Base-by-base conservation (phyloP, 2,329 filamentous ascomycete genomes). In the Diaporthe citriasiana region DNA sequence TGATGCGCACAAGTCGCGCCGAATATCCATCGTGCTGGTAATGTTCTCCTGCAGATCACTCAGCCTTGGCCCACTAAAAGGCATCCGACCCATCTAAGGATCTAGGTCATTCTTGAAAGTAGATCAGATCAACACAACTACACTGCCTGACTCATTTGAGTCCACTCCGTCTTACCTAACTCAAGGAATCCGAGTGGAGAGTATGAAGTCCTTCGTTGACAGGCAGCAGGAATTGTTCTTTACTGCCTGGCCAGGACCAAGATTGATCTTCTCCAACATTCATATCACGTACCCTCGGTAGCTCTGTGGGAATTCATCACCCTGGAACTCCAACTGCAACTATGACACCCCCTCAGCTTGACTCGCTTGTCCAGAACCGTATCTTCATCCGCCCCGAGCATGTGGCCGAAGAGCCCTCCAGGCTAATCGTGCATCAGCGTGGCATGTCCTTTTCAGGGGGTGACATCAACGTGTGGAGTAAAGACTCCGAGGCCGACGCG, bases 1-100 rank as follows among this genome's bases (percentile, higher is more conserved):
- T 9, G 33, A 35, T 35, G 33, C 33, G 33, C 33, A 9, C 33
- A 35, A 35, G 33, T 35, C 9, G 33, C 33, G 33, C 33, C 33
- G 33, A 35, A 35, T 5, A 35, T 35, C 33, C 56, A 42, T n/a
- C 56, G 13, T 27, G 56, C 27, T 60, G n/a, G 35, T 42, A 27
- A 42, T 25, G 35, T 42, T 60, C 56, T 60, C 15, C 35, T 60
- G 56, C 35, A 35, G 56, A 60, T 60, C 56, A 60, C 35, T 19
- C 19, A 60, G 42, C 56, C 56, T 60, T 42, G 13, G n/a, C 56
- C 56, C 56, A 60, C 56, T 60, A 19, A 60, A 60, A 27, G 13
- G 33, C 25, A 27, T 17, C 35, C 55, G 33, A 57, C 12, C 51
- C 6, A 6, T 22, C 1, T 55, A 19, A 33, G 6, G 6, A 33